phyloP scores from a whole-genome alignment of 345 rosid genomes.

The Bruguiera gymnorhiza region DNA sequence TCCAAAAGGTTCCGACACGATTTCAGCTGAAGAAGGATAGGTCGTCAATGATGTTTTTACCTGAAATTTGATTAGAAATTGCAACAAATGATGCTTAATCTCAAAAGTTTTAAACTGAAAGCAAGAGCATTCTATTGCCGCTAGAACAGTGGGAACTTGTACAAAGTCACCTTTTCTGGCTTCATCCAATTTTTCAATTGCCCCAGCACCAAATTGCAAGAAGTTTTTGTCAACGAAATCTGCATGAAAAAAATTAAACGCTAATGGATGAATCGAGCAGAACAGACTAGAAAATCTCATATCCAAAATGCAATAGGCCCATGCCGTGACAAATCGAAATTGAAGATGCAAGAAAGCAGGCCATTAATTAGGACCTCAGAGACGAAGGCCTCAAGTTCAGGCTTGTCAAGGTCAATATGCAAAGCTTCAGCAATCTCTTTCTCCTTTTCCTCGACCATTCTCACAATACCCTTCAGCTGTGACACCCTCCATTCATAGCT shows the following conservation, averaged over 20 bases:
- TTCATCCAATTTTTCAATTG: conserved; percentile 76
- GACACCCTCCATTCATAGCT: conserved; percentile 78
- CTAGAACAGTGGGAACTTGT: neutral
- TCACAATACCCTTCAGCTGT: conserved; percentile 52
- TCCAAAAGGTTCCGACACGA: conserved; percentile 83
- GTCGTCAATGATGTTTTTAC: conserved; percentile 68
- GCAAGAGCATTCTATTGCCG: neutral
- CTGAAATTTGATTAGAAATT: conserved; percentile 33
- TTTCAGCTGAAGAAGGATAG: conserved; percentile 90
- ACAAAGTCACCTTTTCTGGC: conserved; percentile 57
- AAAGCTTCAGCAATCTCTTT: conserved; percentile 53
- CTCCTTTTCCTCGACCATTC: conserved; percentile 72
- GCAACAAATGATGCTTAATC: neutral
- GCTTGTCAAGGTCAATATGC: conserved; percentile 65
- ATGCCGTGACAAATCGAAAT: too few relatives aligned
- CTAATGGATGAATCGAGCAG: neutral
- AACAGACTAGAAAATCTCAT: neutral
- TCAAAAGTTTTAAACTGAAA: neutral
- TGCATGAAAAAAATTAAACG: conserved; percentile 21
- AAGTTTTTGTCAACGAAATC: conserved; percentile 53
- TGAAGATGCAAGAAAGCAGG: neutral
- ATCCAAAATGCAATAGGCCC: too few relatives aligned
- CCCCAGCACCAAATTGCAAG: conserved; percentile 56
- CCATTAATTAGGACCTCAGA: conserved; percentile 57
- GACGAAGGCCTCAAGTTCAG: conserved; percentile 53